phyloP scores from a whole-genome alignment of 1,139 yeast genomes.

The Yamadazyma oceani region DNA sequence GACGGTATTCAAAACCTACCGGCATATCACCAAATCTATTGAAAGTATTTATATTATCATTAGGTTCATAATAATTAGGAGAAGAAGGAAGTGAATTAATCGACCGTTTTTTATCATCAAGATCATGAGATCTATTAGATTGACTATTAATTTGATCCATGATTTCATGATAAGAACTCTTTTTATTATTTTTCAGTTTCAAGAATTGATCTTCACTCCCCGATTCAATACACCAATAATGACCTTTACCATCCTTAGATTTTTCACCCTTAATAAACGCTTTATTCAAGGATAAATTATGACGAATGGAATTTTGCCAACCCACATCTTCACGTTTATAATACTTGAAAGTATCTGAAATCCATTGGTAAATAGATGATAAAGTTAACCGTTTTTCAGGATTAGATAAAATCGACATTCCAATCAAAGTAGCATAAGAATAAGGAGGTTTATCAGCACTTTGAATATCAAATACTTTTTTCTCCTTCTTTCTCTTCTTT shows the following conservation, averaged over 20 bases:
- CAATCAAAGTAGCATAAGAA: conserved; percentile 91
- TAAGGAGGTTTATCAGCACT: conserved; percentile 80
- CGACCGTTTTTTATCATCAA: conserved; percentile 16
- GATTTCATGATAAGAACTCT: conserved; percentile 45
- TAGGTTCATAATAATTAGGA: conserved; percentile 24
- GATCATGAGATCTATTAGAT: conserved; percentile 3
- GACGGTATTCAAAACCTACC: conserved; percentile 9
- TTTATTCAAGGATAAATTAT: conserved; percentile 78
- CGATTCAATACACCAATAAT: conserved; percentile 87
- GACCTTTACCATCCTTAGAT: conserved; percentile 95
- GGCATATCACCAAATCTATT: conserved; percentile 3
- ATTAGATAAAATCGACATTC: conserved; percentile 90
- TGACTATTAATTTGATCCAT: conserved; percentile 40
- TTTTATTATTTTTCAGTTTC: conserved; percentile 55
- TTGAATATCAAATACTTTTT: conserved; percentile 32
- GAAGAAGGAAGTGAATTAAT: conserved; percentile 36
- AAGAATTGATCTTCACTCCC: conserved; percentile 84
- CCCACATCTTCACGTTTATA: conserved; percentile 88
- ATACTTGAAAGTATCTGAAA: conserved; percentile 79
- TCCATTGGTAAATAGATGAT: conserved; percentile 93
- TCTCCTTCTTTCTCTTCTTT: conserved; percentile 16
- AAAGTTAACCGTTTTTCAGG: conserved; percentile 76
- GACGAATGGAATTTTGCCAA: conserved; percentile 92
- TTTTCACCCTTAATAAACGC: conserved; percentile 89
- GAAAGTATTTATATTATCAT: conserved; percentile 5